Base-by-base conservation (phyloP, 805 yeast genomes). In the Hanseniaspora taiwanica region DNA sequence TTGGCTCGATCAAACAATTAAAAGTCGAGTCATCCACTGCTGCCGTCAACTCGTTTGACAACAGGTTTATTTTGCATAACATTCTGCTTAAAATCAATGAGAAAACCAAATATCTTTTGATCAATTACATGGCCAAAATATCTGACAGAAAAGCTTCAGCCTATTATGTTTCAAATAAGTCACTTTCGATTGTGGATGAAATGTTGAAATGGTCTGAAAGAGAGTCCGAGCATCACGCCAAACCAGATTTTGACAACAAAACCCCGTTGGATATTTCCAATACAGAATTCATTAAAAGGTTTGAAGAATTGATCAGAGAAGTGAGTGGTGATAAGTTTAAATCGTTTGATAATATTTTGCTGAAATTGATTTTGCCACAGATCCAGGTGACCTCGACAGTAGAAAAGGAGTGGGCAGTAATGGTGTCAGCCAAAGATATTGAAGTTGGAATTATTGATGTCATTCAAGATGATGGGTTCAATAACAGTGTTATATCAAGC, bases 281-380 rank as follows among this genome's bases (percentile, higher is more conserved):
- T 38, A 42, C 47, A 4, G 63, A 60, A 34, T 55, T 54, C 38
- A 58, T 72, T 24, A 63, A 65, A 13, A 55, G 61, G 0, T 75
- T 75, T 48, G 71, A 72, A 21, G 65, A 63, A 1, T 64, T 71
- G 20, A 54, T 77, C 27, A 59, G 71, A 41, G 55, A 59, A 9
- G 63, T 71, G 2, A 50, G 59, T 7, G 56, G 58, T 31, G 58
- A 59, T 0, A 60, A 58, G 3, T 60, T 60, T 17, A 65, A 68
- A 29, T 71, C 72, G 38, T 56, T 61, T 6, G 71, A 72, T 46
- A 70, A 73, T 40, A 74, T 67, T 50, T 60, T 76, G 43, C 54
- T 78, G 35, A 69, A 71, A 46, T 58, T 78, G 33, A 64, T 72
- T 6, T 71, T 76, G 36, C 82, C 84, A 0, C 85, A 78, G 50